phyloP scores from a whole-genome alignment of 345 rosid genomes.

The Abelmoschus esculentus region DNA sequence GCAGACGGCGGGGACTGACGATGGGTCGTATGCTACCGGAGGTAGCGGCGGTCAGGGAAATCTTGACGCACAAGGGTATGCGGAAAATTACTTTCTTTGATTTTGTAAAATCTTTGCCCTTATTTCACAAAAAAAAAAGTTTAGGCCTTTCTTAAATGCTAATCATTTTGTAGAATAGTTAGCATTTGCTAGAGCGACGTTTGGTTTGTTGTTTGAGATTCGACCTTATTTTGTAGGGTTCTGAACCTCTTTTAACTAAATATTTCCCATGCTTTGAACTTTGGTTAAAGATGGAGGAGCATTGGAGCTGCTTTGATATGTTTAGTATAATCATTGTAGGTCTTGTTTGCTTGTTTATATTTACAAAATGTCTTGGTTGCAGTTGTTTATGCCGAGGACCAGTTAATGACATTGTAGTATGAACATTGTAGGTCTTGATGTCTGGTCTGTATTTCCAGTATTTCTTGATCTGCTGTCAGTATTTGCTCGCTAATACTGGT shows the following conservation, averaged over 20 bases:
- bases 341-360: background rate
- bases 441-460: background rate
- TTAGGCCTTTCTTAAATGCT: background rate
- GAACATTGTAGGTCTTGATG: background rate
- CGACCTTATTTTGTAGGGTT: background rate
- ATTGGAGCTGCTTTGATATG: background rate
- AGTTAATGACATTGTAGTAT: background rate
- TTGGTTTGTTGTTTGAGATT: background rate
- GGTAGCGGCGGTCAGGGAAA: constrained; percentile 60
- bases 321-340: background rate
- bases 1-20: constrained; percentile 63
- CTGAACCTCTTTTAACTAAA: background rate
- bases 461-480: background rate
- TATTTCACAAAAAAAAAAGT: background rate
- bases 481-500: too few species aligned
- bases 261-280: constrained; percentile 1
- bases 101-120: background rate
- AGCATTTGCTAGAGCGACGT: background rate
- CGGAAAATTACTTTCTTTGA: background rate
- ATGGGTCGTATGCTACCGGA: constrained; percentile 56
- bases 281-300: background rate
- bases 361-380: background rate
- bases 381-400: background rate
- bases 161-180: too few species aligned
- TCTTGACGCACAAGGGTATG: constrained; percentile 50